Evolutionary conservation across 106 monocot genomes (phyloP).

Genomic region (Dendrobium catenatum): DNA sequence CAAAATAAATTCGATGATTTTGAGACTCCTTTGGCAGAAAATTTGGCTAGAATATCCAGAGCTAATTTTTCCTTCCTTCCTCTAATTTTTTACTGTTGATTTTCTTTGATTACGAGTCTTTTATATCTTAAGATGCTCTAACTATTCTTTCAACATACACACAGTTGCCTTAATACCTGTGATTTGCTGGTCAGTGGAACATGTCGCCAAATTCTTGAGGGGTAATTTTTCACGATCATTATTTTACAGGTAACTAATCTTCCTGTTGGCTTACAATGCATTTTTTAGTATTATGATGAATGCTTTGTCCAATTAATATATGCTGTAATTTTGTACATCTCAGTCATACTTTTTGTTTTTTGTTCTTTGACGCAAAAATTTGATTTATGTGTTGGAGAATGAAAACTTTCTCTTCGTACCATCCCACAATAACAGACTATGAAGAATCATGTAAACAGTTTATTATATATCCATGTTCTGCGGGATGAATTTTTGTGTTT

Average conservation of each 20-base stretch:
- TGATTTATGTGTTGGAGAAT: neutral
- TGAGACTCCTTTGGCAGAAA: no score
- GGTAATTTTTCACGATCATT: conserved; percentile 53
- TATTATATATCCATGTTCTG: neutral
- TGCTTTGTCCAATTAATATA: neutral
- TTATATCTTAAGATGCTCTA: neutral
- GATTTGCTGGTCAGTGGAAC: conserved; percentile 61
- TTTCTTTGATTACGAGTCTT: neutral
- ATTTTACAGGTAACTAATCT: conserved; percentile 45
- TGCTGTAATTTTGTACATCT: neutral
- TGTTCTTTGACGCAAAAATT: neutral
- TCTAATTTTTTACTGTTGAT: no score
- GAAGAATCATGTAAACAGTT: neutral
- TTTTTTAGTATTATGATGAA: neutral
- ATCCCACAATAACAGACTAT: neutral
- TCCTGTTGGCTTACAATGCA: neutral
- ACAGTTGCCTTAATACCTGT: conserved; percentile 87
- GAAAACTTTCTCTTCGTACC: neutral
- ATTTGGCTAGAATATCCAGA: no score
- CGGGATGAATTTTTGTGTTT: neutral
- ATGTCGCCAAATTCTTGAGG: conserved; percentile 66
- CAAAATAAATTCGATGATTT: no score
- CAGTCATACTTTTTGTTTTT: neutral
- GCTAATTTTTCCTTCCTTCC: no score
- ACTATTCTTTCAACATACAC: neutral